phyloP scores from a whole-genome alignment of 1,284 basidiomycete species.

The Ceratobasidium sp. region DNA sequence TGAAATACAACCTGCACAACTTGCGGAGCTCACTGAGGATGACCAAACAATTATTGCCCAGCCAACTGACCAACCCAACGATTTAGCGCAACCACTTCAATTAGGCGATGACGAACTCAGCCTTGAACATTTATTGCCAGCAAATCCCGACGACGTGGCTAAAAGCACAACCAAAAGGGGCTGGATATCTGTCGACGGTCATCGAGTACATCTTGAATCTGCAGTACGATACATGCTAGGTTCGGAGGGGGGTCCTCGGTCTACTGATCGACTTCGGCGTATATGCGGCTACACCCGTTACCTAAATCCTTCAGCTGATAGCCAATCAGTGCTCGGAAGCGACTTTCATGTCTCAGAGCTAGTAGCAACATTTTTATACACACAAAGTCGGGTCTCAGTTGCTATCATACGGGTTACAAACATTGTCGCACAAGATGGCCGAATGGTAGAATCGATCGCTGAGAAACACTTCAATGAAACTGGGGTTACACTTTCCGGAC shows the following conservation, averaged over 20 bases:
- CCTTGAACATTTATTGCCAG: background rate
- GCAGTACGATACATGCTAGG: constrained; percentile 9
- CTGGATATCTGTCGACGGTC: constrained; percentile 5
- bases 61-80: too few relatives aligned
- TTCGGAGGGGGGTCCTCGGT: background rate
- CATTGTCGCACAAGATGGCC: background rate
- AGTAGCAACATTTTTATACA: constrained; percentile 1
- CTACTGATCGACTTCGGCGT: constrained; percentile 18
- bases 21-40: too few relatives aligned
- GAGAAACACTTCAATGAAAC: background rate
- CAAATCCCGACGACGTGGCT: background rate
- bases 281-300: constrained; percentile 22
- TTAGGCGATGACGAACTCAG: background rate
- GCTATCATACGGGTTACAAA: constrained; percentile 4
- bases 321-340: background rate
- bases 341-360: constrained; percentile 4
- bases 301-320: background rate
- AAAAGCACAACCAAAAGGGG: background rate
- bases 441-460: background rate
- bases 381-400: background rate
- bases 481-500: constrained; percentile 9
- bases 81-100: too few relatives aligned
- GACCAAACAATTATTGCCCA: too few relatives aligned
- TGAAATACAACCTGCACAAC: too few relatives aligned
- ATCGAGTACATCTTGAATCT: constrained; percentile 10